Evolutionary conservation across 2,329 filamentous ascomycete genomes (phyloP).

Genomic region (Fusarium sp.): DNA sequence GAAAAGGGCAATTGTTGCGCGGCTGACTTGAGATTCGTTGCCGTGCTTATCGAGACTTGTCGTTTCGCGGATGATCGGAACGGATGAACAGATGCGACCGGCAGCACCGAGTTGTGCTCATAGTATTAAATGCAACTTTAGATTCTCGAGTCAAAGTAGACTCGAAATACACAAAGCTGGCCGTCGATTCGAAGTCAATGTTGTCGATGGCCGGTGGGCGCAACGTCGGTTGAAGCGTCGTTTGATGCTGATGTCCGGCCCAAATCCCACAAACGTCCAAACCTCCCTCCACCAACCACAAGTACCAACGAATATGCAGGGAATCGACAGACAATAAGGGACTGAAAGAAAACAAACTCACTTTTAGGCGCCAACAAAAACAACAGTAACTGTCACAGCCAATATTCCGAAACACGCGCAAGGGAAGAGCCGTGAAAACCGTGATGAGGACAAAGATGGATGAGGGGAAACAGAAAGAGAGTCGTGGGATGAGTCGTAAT

Average conservation of each 20-base stretch:
- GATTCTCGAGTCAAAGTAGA: neutral
- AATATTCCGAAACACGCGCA: slow-evolving; percentile 58
- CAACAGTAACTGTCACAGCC: slow-evolving; percentile 57
- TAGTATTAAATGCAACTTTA: neutral
- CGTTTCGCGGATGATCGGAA: slow-evolving; percentile 13
- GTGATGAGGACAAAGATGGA: slow-evolving; percentile 50
- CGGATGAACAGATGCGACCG: neutral
- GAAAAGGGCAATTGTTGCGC: neutral
- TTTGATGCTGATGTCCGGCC: slow-evolving; percentile 21
- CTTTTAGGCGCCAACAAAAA: slow-evolving; percentile 66
- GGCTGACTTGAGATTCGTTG: neutral
- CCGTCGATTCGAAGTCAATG: neutral
- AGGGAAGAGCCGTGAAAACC: slow-evolving; percentile 59
- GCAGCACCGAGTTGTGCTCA: neutral
- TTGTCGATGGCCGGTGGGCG: slow-evolving; percentile 15
- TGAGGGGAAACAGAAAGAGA: slow-evolving; percentile 50
- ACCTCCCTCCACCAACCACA: slow-evolving; percentile 29
- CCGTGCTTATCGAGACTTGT: slow-evolving; percentile 4
- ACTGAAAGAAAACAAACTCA: slow-evolving; percentile 52
- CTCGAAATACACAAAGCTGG: neutral
- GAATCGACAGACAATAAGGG: slow-evolving; percentile 29
- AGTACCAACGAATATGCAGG: slow-evolving; percentile 36
- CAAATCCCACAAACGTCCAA: slow-evolving; percentile 31
- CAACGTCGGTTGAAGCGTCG: slow-evolving; percentile 8
- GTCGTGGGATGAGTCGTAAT: slow-evolving; percentile 50